Base-by-base conservation (phyloP, 345 rosid species). In the Brassica juncea region DNA sequence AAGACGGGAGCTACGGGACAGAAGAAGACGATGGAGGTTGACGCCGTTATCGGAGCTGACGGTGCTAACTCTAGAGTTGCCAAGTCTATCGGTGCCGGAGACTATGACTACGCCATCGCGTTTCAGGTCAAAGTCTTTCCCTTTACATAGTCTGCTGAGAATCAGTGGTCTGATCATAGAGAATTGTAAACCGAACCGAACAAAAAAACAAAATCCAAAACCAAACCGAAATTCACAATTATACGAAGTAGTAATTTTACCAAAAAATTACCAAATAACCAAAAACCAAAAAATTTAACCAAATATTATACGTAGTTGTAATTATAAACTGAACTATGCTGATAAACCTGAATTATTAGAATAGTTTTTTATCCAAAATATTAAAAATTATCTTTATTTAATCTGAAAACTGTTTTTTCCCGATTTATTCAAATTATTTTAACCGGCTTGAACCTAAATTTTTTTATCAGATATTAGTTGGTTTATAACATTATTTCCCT, bases 1-100 rank as follows among this genome's bases (percentile, higher is more conserved):
- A 79, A 66, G 59, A 84, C 75, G 8, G 97, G 95, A 0, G 87
- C 84, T 7, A 79, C 86, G 0, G 99, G 99, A 3, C 80, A 59
- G 77, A 94, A 90, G 96, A 86, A 81, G 77, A 90, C 90, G 0
- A 9, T 94, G 85, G 95, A 92, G 82, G 99, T 94, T 12, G 98
- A 94, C 75, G 98, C 97, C 1, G 97, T 94, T 1, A 88, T 92
- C 8, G 97, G 98, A 15, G 98, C 99, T 49, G 99, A 94, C 73
- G 97, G 97, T 25, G 99, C 99, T 31, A 94, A 94, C 78, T 94
- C 98, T 12, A 85, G 93, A 55, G 97, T 94, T 32, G 98, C 99
- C 2, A 94, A 94, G 80, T 84, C 99, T 5, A 94, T 94, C 32
- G 86, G 72, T 39, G 94, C 99, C 5, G 97, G 99, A 0, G 99